phyloP scores from a whole-genome alignment of 2,329 filamentous ascomycete species.

The Ascochyta koolunga region DNA sequence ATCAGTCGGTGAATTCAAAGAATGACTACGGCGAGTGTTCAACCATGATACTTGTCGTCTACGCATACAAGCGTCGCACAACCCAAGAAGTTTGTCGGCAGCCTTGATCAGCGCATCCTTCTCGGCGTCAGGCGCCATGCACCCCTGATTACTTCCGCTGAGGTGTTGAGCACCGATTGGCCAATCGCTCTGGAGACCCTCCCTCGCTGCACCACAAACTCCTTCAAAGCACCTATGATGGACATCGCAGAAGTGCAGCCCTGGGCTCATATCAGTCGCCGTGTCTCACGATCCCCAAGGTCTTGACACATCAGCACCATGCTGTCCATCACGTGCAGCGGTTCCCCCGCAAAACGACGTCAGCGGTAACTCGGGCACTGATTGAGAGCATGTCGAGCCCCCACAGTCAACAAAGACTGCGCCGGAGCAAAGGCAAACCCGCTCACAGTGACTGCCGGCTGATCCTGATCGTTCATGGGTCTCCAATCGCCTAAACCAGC shows the following conservation, averaged over 20 bases:
- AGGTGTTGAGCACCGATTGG: conserved; percentile 10
- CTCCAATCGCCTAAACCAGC: neutral
- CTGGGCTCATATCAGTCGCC: neutral
- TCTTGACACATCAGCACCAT: conserved; percentile 1
- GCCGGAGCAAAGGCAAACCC: conserved; percentile 26
- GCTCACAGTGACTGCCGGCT: neutral
- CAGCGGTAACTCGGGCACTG: conserved; percentile 20
- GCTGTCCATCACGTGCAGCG: conserved; percentile 17
- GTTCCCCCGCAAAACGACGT: conserved; percentile 31
- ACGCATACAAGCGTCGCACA: conserved; percentile 9
- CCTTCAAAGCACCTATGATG: conserved; percentile 12
- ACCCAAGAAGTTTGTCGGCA: conserved; percentile 5
- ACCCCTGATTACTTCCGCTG: conserved; percentile 16
- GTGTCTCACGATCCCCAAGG: conserved; percentile 19
- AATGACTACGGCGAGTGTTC: conserved; percentile 12
- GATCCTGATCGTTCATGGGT: conserved; percentile 7
- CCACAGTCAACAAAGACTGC: conserved; percentile 26
- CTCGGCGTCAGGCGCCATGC: conserved; percentile 8
- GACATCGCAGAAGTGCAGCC: conserved; percentile 12
- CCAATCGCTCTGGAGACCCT: neutral
- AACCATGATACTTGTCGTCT: conserved; percentile 3
- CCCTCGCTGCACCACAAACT: conserved; percentile 9
- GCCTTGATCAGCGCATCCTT: neutral
- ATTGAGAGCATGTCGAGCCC: conserved; percentile 30
- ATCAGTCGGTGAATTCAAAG: conserved; percentile 3